Evolutionary conservation across 805 yeast genomes (phyloP), one percentile per base, ranked within the genome.

Genomic region (Candida xyloterini): DNA sequence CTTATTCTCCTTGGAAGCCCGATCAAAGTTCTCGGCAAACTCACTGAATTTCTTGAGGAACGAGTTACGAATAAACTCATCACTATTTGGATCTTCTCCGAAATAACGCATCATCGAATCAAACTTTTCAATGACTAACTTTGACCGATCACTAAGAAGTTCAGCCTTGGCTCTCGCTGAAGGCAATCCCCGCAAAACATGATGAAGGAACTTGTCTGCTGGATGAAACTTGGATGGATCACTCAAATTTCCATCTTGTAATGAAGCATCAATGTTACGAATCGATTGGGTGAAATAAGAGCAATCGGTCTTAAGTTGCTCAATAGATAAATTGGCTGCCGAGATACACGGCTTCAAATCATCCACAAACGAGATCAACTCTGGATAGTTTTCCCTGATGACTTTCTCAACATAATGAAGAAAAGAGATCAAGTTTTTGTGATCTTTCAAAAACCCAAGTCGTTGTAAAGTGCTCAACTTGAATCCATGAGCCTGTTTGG

Each of bases 401-500:
- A 88, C 78, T 51, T 79, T 84, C 60, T 93, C 99, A 39, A 95
- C 88, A 60, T 90, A 90, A 58, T 95, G 96, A 53, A 93, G 65
- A 55, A 93, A 90, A 1, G 95, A 86, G 81, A 84, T 80, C 5
- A 88, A 76, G 58, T 91, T 90, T 43, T 80, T 76, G 20, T 84
- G 88, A 62, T 91, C 96, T 58, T 93, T 93, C 65, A 95, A 81
- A 51, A 95, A 89, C 23, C 84, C 86, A 43, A 93, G 71, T 51
- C 98, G 70, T 55, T 89, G 96, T 38, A 93, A 70, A n/a, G 96
- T 86, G 31, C 86, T 82, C 44, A 93, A 68, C 54, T 84, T 84
- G 71, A 95, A 95, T 3, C 99, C 99, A 49, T 77, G 74, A 1
- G 97, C 98, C 59, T 89, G 95, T 53, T 89, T 90, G 2, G 87